Base-by-base conservation (phyloP, 108 stramenopile genomes). In the Cafeteria roenbergensis region DNA sequence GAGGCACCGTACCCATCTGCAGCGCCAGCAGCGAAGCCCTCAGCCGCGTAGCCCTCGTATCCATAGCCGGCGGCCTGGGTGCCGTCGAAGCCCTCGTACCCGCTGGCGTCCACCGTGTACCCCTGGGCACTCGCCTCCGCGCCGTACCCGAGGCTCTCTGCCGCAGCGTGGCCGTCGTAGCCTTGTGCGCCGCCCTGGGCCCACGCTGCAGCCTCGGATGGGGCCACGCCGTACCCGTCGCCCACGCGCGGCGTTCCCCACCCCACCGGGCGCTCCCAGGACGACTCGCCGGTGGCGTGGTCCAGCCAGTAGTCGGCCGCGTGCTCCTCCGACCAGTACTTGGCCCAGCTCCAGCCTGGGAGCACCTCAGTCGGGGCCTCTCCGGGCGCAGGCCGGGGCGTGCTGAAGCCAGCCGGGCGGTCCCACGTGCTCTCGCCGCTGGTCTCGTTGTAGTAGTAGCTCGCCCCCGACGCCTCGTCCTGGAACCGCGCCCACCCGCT, bases 391-490 rank as follows among this genome's bases (percentile, higher is more conserved):
- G 17, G 42, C 42, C 64, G 51, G 9, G 64, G 64, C n/a, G 64
- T 65, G 12, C 30, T 28, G 30, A 48, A 65, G 1, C 29, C 64
- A 4, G 59, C 52, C 35, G 67, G 67, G n/a, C 67, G 30, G 48
- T 68, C 58, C 27, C 29, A 68, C 22, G 53, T 53, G 4, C 38
- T 1, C 51, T 22, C 67, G 24, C 51, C 52, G 0, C 58, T 61
- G 0, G 22, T 53, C 14, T 61, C 27, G 28, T 68, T 68, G 51
- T 29, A 68, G 54, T 34, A 68, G 59, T 68, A 68, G 20, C 26
- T 0, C 1, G 48, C 28, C n/a, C 62, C 61, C 6, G 67, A 61
- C 3, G 57, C 30, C 33, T 60, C 67, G 26, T 68, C 67, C 38
- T 48, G 26, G 35, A 35, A 68, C 24, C 32, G 27, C 29, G 36